Evolutionary conservation across 78 protist species (phyloP).

Genomic region (Dictyostelium purpureum): DNA sequence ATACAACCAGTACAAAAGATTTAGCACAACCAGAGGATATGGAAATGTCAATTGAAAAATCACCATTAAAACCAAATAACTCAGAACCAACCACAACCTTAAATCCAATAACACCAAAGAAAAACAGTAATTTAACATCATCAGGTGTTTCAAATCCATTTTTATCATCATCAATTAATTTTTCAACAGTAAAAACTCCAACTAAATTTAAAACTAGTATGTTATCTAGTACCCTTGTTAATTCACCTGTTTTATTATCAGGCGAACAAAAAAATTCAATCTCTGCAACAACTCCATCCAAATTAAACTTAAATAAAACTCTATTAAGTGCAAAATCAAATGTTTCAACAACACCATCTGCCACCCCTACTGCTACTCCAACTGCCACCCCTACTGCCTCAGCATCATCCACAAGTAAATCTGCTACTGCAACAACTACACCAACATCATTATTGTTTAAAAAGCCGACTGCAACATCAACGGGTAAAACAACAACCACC

Average conservation of each 20-base stretch:
- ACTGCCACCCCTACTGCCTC: background rate
- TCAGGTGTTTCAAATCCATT: background rate
- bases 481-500: background rate
- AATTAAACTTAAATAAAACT: background rate
- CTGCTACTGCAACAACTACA: background rate
- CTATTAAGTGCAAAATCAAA: too few relatives aligned
- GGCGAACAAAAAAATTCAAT: too few relatives aligned
- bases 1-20: background rate
- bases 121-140: background rate
- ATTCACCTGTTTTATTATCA: background rate
- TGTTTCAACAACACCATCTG: background rate
- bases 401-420: background rate
- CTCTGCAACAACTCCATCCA: background rate
- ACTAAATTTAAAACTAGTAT: conserved; percentile 10
- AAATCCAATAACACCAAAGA: conserved; percentile 13
- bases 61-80: background rate
- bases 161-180: background rate
- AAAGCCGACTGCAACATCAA: background rate
- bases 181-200: conserved; percentile 19
- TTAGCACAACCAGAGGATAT: background rate
- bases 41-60: background rate
- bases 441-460: background rate
- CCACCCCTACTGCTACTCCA: background rate
- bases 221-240: background rate
- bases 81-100: background rate